Evolutionary conservation across 2,329 filamentous ascomycete species (phyloP), one percentile per base, ranked within the genome.

Genomic region (Dactylellina haptotyla): DNA sequence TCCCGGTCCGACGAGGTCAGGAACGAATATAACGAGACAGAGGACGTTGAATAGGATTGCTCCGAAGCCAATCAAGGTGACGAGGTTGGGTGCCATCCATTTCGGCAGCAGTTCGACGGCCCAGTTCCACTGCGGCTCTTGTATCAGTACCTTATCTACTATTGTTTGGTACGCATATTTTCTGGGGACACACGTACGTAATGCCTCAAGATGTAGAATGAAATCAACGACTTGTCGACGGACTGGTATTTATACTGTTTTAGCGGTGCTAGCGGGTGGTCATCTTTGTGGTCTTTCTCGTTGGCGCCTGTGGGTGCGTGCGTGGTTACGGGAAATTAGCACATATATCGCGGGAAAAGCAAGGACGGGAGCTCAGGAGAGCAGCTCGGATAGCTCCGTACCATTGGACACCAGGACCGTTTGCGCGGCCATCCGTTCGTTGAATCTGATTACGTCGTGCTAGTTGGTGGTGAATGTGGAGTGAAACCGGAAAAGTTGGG

Each of bases 51-150:
- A 88, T 58, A 99, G 83, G 78, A 99, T 96, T 84, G 94, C 98
- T 83, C 90, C 89, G 85, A 98, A 99, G 69, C 95, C 95, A 51
- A 98, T 82, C 23, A 99, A 85, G 76, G 95, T 99, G 71, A 99
- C 94, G 89, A 97, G 95, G 80, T 99, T 99, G 32, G 95, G 95
- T 26, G 95, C 95, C 62, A 99, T 87, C 93, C 94, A 99, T 87
- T 97, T 83, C 76, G 95, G 95, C 78, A 99, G 83, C 43, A 97
- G 83, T 80, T 97, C 89, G 78, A 98, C 95, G 78, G 93, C 93
- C 76, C 89, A 92, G 87, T 97, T 98, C 95, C 95, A 99, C 94
- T 98, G 82, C 32, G 32, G 32, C 39, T 6, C 16, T 50, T 56
- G 32, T 45, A 30, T 65, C 5, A 57, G 30, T 37, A 41, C 14